A percentile compares a stretch with the other conserved stretches of the same genome.
Conservation (phyloP, 768 basidiomycete species). For the Serendipita sp. region DNA sequence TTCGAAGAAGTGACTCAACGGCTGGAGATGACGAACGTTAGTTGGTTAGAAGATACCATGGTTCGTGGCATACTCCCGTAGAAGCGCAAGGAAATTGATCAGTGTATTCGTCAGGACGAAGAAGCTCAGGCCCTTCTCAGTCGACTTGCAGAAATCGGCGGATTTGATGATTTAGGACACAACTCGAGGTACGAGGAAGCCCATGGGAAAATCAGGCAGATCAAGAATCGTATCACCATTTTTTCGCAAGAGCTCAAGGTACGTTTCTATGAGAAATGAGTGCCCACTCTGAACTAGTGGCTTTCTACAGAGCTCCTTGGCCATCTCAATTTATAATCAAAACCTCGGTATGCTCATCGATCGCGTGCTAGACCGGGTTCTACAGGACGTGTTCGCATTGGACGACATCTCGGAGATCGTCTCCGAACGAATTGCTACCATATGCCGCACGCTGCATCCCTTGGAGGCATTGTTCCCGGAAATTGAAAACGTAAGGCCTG, state of each 20-base stretch:
- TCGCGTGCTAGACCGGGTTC: slow-evolving; percentile 45
- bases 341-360: slow-evolving; percentile 60
- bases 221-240: slow-evolving; percentile 46
- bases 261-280: slow-evolving; percentile 10
- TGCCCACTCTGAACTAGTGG: no score
- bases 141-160: not conserved
- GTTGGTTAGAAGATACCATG: slow-evolving; percentile 55
- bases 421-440: slow-evolving; percentile 65
- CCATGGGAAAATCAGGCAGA: slow-evolving; percentile 34
- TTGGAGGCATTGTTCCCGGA: slow-evolving; percentile 71
- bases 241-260: slow-evolving; percentile 63
- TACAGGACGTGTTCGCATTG: slow-evolving; percentile 57
- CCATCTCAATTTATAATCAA: slow-evolving; percentile 55
- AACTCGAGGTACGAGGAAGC: not conserved
- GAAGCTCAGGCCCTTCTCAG: slow-evolving; percentile 1
- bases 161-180: not conserved
- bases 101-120: slow-evolving; percentile 8
- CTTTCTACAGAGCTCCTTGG: slow-evolving; percentile 38
- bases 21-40: slow-evolving; percentile 42
- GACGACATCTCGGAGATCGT: slow-evolving; percentile 80
- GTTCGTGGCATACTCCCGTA: slow-evolving; percentile 27
- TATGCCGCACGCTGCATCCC: slow-evolving; percentile 62
- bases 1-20: slow-evolving; percentile 35
- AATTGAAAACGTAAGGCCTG: slow-evolving; percentile 31
- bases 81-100: not conserved